Conservation (phyloP, 768 basidiomycete species). For the Xerocomus spinulosus region DNA sequence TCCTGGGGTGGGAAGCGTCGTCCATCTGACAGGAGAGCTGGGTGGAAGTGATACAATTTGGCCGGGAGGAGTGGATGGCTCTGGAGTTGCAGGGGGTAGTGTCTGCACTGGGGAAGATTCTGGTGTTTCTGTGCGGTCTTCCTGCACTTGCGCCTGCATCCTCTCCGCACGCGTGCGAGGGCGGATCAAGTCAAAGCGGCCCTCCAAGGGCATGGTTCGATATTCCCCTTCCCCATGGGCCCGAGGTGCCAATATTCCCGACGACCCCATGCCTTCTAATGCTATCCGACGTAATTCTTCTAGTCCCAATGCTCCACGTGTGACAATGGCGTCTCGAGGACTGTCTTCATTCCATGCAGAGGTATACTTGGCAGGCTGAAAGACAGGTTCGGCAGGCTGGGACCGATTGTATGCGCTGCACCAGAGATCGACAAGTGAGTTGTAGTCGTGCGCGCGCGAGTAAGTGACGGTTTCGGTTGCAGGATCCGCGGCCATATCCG, state of each 20-base stretch:
- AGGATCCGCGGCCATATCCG: constrained; percentile 29
- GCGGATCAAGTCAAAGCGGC: constrained; percentile 84
- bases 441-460: constrained; percentile 66
- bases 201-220: constrained; percentile 76
- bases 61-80: constrained; percentile 36
- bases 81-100: constrained; percentile 9
- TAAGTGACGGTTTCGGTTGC: constrained; percentile 8
- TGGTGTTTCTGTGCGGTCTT: constrained; percentile 12
- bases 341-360: constrained; percentile 67
- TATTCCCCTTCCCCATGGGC: constrained; percentile 64
- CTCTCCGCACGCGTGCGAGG: constrained; percentile 25
- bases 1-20: constrained; percentile 56
- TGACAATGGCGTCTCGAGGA: not conserved
- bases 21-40: constrained; percentile 38
- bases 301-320: constrained; percentile 34
- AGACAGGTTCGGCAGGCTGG: constrained; percentile 37
- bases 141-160: constrained; percentile 1
- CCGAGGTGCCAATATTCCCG: constrained; percentile 8
- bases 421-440: constrained; percentile 85
- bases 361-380: constrained; percentile 57
- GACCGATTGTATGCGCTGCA: constrained; percentile 83
- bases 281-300: constrained; percentile 36
- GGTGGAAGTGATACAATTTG: constrained; percentile 30
- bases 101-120: constrained; percentile 10
- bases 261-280: constrained; percentile 27